Base-by-base conservation (phyloP, 2,329 filamentous ascomycete species). In the Chaetomiaceae sp. region DNA sequence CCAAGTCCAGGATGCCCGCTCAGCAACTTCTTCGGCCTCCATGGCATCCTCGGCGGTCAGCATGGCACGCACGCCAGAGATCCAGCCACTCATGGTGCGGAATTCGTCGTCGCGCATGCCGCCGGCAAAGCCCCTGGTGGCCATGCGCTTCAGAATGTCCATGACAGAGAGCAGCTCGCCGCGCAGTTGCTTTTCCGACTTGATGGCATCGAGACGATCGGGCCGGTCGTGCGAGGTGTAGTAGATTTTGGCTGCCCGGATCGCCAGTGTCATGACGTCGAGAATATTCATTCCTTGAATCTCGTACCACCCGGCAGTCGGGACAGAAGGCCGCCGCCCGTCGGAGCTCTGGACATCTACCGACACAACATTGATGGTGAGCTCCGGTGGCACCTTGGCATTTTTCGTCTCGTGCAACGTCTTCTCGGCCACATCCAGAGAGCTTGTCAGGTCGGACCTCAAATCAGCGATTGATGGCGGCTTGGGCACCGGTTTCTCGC, bases 251-350 rank as follows among this genome's bases (percentile, higher is more conserved):
- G 94, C 94, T 1, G 92, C 90, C 48, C 90, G 84, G 61, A 99
- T 97, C n/a, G 92, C 92, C 48, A 97, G 77, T 1, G 94, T 99
- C 66, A 94, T 87, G 48, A 95, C 85, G 67, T 97, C 92, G 51
- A 97, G 80, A 33, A 99, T 83, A 64, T 95, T 89, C 75, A 97
- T 84, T 16, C 92, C 94, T 68, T 96, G 89, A 20, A 95, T 79
- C 69, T 96, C 90, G 67, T 87, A 82, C 84, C 87, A 95, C 8
- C 84, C 85, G 59, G 83, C 45, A 4, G 81, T 18, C 76, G 48
- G 74, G 14, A 66, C 64, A 27, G 66, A 67, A 5, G 64, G 64
- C 16, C 64, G 63, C 40, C 57, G 57, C 14, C 57, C 51, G 3
- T 58, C 54, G 10, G 58, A 51, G 34, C 55, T 51, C 42, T 50